Evolutionary conservation across 306 rosid species (phyloP).

Genomic region (Quercus berberidifolia): DNA sequence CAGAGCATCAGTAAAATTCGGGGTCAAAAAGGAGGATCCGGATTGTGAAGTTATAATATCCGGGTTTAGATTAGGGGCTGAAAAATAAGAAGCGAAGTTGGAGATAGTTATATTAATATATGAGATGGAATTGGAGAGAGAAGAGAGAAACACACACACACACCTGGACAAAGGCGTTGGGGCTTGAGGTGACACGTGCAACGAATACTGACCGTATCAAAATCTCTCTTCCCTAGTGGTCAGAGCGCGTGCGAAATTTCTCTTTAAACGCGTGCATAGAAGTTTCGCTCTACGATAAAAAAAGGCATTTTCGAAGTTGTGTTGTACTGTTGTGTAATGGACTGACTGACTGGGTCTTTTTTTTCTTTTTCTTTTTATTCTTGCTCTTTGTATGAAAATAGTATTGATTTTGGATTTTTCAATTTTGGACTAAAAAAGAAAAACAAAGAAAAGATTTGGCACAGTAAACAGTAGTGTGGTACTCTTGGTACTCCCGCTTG

Average conservation of each 20-base stretch:
- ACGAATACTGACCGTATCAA: slow-evolving; percentile 10
- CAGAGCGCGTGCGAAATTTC: slow-evolving; percentile 49
- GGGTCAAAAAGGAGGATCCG: neutral
- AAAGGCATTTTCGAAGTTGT: slow-evolving; percentile 1
- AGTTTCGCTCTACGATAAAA: slow-evolving; percentile 37
- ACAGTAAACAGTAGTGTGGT: neutral
- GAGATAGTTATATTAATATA: slow-evolving; percentile 1
- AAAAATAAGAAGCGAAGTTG: neutral
- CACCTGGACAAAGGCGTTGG: slow-evolving; percentile 28
- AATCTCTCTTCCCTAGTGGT: slow-evolving; percentile 10
- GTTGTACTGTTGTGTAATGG: neutral
- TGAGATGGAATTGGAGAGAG: neutral
- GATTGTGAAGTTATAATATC: neutral
- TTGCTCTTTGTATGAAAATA: too few relatives aligned
- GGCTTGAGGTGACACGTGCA: slow-evolving; percentile 57
- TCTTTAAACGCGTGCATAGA: slow-evolving; percentile 62
- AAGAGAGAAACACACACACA: neutral
- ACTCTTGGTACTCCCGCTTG: neutral
- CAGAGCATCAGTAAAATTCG: slow-evolving; percentile 10
- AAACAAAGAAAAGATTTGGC: neutral
- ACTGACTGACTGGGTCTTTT: too few relatives aligned
- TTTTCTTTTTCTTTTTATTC: too few relatives aligned
- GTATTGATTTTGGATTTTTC: neutral
- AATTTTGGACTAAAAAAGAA: too few relatives aligned
- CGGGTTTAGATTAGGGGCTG: neutral